Percentiles rank a stretch among this genome's conserved stretches.
Evolutionary conservation across 768 basidiomycete genomes (phyloP).

Genomic region (Dentipellis fragilis): DNA sequence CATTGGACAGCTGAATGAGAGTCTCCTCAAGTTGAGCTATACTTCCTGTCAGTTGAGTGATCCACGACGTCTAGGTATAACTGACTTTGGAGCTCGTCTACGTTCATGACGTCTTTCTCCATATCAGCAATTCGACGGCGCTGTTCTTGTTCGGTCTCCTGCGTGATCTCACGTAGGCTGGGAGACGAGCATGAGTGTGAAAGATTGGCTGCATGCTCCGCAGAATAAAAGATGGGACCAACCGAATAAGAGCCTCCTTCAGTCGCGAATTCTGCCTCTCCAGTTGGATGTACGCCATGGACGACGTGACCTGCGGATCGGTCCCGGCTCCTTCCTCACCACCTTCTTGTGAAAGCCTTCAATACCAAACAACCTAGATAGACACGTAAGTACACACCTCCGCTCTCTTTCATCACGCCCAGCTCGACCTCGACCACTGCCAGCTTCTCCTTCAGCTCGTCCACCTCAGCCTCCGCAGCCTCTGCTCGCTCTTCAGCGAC

Average conservation of each 20-base stretch:
- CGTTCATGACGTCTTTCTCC: slow-evolving; percentile 73
- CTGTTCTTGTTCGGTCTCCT: slow-evolving; percentile 81
- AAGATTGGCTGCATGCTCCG: too few relatives aligned
- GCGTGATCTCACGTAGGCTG: slow-evolving; percentile 81
- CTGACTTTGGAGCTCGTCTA: slow-evolving; percentile 75
- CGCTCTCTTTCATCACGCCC: slow-evolving; percentile 60
- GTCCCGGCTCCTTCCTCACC: slow-evolving; percentile 21
- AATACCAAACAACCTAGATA: background rate
- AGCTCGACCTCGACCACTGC: slow-evolving; percentile 80
- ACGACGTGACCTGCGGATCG: slow-evolving; percentile 36
- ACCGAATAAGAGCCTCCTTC: slow-evolving; percentile 90
- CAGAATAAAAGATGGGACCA: slow-evolving; percentile 14
- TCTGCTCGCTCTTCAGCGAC: slow-evolving; percentile 92
- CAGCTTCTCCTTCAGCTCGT: slow-evolving; percentile 67
- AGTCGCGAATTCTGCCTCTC: slow-evolving; percentile 95
- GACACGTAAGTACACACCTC: slow-evolving; percentile 12
- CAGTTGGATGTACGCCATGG: slow-evolving; percentile 70
- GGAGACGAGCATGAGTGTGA: too few relatives aligned
- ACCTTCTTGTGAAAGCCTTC: slow-evolving; percentile 6
- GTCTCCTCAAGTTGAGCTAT: slow-evolving; percentile 73
- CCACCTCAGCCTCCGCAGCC: slow-evolving; percentile 64
- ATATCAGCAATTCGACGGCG: slow-evolving; percentile 73
- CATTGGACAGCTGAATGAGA: slow-evolving; percentile 73
- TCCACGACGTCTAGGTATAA: background rate
- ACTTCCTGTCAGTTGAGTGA: background rate